These are phyloP conservation scores for Acanthamoeba healyi DNA, from an alignment of 208 protist species.

Conservation along the genomic window DNA sequence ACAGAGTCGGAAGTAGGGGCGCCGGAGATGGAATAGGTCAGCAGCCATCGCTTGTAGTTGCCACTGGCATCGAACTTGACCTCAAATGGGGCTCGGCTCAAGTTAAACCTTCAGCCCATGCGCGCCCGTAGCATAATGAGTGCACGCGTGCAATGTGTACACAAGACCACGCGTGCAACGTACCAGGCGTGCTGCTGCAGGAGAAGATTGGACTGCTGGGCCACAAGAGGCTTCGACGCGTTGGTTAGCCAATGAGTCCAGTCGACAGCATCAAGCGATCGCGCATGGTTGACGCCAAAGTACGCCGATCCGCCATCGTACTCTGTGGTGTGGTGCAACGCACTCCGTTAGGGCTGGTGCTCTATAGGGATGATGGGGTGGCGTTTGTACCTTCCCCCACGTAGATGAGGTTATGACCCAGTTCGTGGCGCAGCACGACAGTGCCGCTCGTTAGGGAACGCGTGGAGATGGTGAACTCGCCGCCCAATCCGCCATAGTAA, in stretches of 20 bases:
- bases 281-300: slow-evolving; percentile 25
- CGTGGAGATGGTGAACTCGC: slow-evolving; percentile 74
- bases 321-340: too few relatives aligned
- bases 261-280: background rate
- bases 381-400: slow-evolving; percentile 72
- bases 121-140: background rate
- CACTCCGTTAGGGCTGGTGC: too few relatives aligned
- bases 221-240: background rate
- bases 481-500: slow-evolving; percentile 66
- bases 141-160: background rate
- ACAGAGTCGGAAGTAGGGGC: background rate
- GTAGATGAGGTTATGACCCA: slow-evolving; percentile 66
- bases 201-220: slow-evolving; percentile 24
- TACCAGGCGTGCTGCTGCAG: slow-evolving; percentile 69
- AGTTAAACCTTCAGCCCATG: background rate
- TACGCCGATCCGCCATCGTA: slow-evolving; percentile 44
- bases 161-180: background rate
- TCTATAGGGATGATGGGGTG: too few relatives aligned
- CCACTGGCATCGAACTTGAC: slow-evolving; percentile 16
- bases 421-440: slow-evolving; percentile 63
- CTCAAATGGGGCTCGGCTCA: background rate
- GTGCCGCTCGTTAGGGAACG: slow-evolving; percentile 70
- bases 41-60: slow-evolving; percentile 52
- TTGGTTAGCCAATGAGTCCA: slow-evolving; percentile 71
- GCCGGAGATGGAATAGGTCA: slow-evolving; percentile 66